Evolutionary conservation across 805 yeast genomes (phyloP), one percentile per base, ranked within the genome.

Genomic region (Wickerhamomyces sydowiorum): DNA sequence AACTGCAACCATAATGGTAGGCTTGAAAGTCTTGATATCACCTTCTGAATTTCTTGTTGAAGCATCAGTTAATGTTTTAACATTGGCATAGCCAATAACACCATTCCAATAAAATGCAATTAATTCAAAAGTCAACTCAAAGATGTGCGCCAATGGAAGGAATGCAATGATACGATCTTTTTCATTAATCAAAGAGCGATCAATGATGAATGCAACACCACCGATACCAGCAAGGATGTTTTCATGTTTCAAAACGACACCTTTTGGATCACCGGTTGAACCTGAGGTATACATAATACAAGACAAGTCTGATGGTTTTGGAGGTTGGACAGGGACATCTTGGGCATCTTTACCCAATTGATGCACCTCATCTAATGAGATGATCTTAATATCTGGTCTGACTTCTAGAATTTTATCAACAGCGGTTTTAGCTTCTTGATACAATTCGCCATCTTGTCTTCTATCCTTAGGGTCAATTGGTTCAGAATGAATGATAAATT

Each of bases 1-100:
- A 43, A 93, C 99, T 65, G 96, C 99, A 50, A 89, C 96, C 96
- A 93, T 86, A 53, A 90, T 66, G 5, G 96, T 86, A 45, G 99
- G 99, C 62, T 80, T 74, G 66, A 89, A 86, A 57, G 84, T 86
- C 43, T 73, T 76, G 70, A 93, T 76, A 64, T 93, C 99, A 57
- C 96, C 91, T 43, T 76, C 68, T 70, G 96, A 89, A 68, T 93
- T 86, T 56, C 76, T 80, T 59, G 86, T 79, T 2, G 95, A 86
- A 2, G 74, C 69, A 49, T 86, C 95, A 18, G 95, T 80, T 53
- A 93, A 70, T 24, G 99, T 91, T 69, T 89, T 89, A 48, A 91
- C 96, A 54, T 73, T 80, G 39, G 96, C 98, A 67, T 93, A 93
- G 53, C 98, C 98, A 36, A 86, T 63, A 42, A 77, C 63, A 42